These are phyloP conservation scores for Alnus glutinosa DNA, from an alignment of 306 rosid species.

Conservation along the genomic window DNA sequence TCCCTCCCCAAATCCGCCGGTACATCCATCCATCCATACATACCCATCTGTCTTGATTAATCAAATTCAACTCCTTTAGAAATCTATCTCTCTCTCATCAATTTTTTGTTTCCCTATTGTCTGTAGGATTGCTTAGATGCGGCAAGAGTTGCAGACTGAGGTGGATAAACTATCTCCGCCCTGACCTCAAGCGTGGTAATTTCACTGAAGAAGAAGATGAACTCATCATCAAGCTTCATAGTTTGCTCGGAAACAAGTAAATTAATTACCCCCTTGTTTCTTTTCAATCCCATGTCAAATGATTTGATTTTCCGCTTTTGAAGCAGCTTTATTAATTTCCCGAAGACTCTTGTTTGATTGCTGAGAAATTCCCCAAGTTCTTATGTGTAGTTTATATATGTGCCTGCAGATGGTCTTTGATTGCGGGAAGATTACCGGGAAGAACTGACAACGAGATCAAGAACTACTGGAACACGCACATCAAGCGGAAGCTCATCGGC, in stretches of 20 bases:
- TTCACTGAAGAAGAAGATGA: constrained; percentile 71
- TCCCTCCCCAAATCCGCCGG: constrained; percentile 76
- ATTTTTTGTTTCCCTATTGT: background rate
- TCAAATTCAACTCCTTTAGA: too few species aligned
- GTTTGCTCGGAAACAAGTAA: constrained; percentile 70
- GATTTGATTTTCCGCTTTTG: background rate
- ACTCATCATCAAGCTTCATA: constrained; percentile 63
- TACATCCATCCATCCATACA: background rate
- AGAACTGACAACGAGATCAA: constrained; percentile 77
- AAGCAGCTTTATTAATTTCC: too few species aligned
- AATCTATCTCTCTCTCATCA: background rate
- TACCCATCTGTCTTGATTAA: background rate
- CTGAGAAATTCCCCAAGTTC: background rate
- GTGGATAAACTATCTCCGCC: constrained; percentile 77
- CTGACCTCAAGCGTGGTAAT: constrained; percentile 77
- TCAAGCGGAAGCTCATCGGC: constrained; percentile 64
- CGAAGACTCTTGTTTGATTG: background rate
- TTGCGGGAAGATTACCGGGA: constrained; percentile 70
- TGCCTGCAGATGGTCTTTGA: constrained; percentile 59
- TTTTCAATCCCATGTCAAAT: background rate
- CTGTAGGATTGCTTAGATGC: constrained; percentile 61
- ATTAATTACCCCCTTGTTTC: background rate
- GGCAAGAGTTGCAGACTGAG: constrained; percentile 74
- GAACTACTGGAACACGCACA: constrained; percentile 77
- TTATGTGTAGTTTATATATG: background rate